Evolutionary conservation across 176 grass and related monocot species (phyloP).

Genomic region (Hsuehochloa calcarea): DNA sequence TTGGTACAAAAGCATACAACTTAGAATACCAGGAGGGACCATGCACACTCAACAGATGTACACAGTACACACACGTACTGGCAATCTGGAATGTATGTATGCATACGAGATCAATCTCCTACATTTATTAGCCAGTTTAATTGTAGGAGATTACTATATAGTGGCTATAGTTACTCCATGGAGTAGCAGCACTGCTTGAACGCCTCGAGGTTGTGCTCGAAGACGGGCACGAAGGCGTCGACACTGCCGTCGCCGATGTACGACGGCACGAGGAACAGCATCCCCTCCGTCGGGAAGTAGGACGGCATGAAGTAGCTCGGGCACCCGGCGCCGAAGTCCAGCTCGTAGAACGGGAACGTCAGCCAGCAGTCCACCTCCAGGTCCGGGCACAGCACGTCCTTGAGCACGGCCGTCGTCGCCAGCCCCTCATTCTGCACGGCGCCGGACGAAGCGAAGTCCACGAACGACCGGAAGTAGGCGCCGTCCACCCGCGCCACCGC

Average conservation of each 20-base stretch:
- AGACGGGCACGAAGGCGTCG: constrained; percentile 60
- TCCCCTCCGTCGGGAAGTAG: constrained; percentile 60
- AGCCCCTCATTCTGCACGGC: constrained; percentile 41
- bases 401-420: constrained; percentile 40
- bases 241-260: constrained; percentile 58
- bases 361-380: constrained; percentile 76
- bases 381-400: constrained; percentile 51
- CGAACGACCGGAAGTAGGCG: constrained; percentile 60
- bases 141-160: neutral
- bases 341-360: constrained; percentile 53
- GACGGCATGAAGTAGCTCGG: constrained; percentile 65
- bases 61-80: no score
- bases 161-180: constrained; percentile 20
- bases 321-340: constrained; percentile 60
- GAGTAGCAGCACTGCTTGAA: constrained; percentile 70
- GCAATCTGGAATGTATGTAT: neutral
- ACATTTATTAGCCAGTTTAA: neutral
- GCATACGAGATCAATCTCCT: neutral
- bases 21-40: no score
- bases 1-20: no score
- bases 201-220: constrained; percentile 50
- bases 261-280: constrained; percentile 58
- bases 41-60: no score
- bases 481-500: constrained; percentile 42
- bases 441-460: constrained; percentile 58